Evolutionary conservation across 2,329 filamentous ascomycete genomes (phyloP), one percentile per base, ranked within the genome.

Genomic region (Myriosclerotinia scirpicola): DNA sequence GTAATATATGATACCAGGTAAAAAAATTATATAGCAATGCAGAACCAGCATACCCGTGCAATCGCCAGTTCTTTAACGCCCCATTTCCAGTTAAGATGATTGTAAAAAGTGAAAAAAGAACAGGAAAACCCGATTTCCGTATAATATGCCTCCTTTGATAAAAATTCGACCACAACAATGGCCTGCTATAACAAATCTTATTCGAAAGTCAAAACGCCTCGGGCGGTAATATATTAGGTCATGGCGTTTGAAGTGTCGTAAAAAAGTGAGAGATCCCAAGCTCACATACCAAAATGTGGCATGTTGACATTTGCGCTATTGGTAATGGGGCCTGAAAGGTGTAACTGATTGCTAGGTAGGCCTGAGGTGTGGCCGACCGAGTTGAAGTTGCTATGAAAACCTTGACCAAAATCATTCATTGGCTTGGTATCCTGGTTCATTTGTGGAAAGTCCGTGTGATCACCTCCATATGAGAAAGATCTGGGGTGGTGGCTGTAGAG

Each of bases 1-100:
- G 70, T 88, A 79, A 38, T 30, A 53, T 58, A 66, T 67, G 63
- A 55, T 63, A 67, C 63, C 71, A 65, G 67, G 65, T 63, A 48
- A 50, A 56, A 60, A 54, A 70, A 70, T 62, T 65, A 71, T 67
- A 72, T 70, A 69, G 62, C 66, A 63, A 71, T 65, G 67, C 62
- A 67, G 60, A 50, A 44, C 30, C 61, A 52, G 59, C 59, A 54
- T 65, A 36, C 54, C 64, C 58, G 26, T 50, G 26, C 36, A 52
- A 26, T 38, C 17, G 15, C 54, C 34, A 48, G 63, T 42, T 65
- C 64, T 44, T 59, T 17, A 52, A 65, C 64, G 46, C 64, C 64
- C 22, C 34, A 54, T 61, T 59, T 38, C 15, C 22, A 44, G 15
- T 36, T 60, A 36, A 60, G 53, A 54, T 36, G 52, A 54, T 67